These are phyloP conservation scores for Pseudisothecium myosuroides DNA, from an alignment of 225 moss, liverwort and hornwort species.

Conservation along the genomic window DNA sequence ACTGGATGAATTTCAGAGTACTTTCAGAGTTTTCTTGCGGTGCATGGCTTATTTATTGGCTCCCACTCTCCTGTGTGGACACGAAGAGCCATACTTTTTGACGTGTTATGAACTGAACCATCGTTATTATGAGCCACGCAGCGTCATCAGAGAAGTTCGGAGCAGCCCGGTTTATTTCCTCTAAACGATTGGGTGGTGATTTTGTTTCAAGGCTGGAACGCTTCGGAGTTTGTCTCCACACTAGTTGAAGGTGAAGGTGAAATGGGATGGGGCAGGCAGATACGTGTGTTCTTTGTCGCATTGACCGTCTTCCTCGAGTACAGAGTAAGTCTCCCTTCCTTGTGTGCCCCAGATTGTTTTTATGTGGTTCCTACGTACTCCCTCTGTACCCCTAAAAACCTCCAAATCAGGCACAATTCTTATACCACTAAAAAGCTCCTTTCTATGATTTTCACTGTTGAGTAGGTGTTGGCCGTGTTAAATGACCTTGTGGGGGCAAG, in stretches of 20 bases:
- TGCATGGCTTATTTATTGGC: neutral
- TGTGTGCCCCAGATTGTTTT: neutral
- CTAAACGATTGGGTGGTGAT: neutral
- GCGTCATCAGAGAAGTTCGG: neutral
- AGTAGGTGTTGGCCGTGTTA: no score
- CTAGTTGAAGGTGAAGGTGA: slow-evolving; percentile 16
- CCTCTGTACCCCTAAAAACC: no score
- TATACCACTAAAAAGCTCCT: no score
- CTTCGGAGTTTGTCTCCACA: neutral
- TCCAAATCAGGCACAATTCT: no score
- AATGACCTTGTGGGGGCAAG: no score
- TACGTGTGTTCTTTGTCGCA: slow-evolving; percentile 52
- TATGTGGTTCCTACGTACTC: neutral
- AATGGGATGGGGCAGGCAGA: slow-evolving; percentile 60
- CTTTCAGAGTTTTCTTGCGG: neutral
- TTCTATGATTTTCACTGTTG: no score
- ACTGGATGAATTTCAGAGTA: neutral
- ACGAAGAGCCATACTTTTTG: neutral
- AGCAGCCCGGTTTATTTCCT: neutral
- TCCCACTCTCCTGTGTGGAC: neutral
- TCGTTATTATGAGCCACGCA: slow-evolving; percentile 13
- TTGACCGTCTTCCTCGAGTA: slow-evolving; percentile 41
- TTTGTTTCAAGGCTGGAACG: slow-evolving; percentile 1
- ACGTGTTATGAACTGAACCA: neutral
- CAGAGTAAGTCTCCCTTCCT: slow-evolving; percentile 8